phyloP scores from a whole-genome alignment of 805 yeast genomes.

The Barnettozyma populi region DNA sequence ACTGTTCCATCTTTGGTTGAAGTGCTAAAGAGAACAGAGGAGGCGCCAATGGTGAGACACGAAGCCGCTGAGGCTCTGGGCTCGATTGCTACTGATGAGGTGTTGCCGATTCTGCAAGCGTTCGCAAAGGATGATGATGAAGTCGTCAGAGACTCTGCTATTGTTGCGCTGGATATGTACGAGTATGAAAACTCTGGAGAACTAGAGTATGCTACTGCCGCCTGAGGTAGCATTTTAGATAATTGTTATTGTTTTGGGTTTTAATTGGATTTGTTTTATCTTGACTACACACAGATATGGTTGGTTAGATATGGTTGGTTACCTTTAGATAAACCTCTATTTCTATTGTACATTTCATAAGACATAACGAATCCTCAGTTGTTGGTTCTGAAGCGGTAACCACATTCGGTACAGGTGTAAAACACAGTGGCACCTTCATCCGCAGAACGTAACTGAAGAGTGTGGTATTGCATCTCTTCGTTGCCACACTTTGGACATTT shows the following conservation, averaged over 20 bases:
- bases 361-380: slow-evolving; percentile 39
- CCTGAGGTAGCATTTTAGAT: slow-evolving; percentile 9
- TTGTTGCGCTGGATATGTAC: slow-evolving; percentile 97
- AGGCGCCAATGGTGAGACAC: slow-evolving; percentile 99
- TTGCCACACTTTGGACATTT: slow-evolving; percentile 98
- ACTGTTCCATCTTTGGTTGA: slow-evolving; percentile 84
- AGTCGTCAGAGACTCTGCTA: slow-evolving; percentile 94
- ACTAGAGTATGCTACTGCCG: slow-evolving; percentile 56
- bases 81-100: slow-evolving; percentile 93
- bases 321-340: background rate
- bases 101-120: slow-evolving; percentile 76
- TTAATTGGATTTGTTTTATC: background rate
- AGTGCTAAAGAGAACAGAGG: slow-evolving; percentile 67
- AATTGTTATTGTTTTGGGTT: slow-evolving; percentile 1
- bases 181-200: slow-evolving; percentile 87
- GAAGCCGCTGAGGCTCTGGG: slow-evolving; percentile 99
- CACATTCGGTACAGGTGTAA: slow-evolving; percentile 92
- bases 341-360: slow-evolving; percentile 6
- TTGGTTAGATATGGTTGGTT: no score
- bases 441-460: slow-evolving; percentile 93
- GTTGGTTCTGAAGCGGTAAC: slow-evolving; percentile 90
- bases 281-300: background rate
- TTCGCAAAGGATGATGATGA: slow-evolving; percentile 76
- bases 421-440: slow-evolving; percentile 99
- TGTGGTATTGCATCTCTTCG: slow-evolving; percentile 97